Evolutionary conservation across 2,329 filamentous ascomycete genomes (phyloP).

Genomic region (Sporothrix inflata): DNA sequence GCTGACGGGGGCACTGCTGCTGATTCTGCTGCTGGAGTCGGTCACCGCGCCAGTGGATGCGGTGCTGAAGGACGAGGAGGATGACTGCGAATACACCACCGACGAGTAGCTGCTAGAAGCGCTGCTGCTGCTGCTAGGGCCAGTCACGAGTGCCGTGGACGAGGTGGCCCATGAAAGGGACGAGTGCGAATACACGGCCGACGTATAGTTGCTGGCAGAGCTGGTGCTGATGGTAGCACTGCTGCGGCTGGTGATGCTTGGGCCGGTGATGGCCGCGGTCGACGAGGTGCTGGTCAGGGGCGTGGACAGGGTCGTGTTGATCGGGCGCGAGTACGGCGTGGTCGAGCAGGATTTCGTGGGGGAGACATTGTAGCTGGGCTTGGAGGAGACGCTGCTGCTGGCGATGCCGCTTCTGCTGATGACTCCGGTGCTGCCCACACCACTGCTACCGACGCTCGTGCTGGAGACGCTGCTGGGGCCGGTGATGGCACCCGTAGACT

Average conservation of each 20-base stretch:
- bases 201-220: slow-evolving; percentile 17
- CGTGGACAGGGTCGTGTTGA: slow-evolving; percentile 5
- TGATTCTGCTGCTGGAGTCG: not conserved
- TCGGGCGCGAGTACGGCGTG: not conserved
- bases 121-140: slow-evolving; percentile 2
- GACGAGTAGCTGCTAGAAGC: not conserved
- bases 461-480: not conserved
- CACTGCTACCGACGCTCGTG: not conserved
- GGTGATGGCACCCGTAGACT: slow-evolving; percentile 22
- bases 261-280: slow-evolving; percentile 3
- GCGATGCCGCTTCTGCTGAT: not conserved
- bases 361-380: not conserved
- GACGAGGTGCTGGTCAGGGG: slow-evolving; percentile 17
- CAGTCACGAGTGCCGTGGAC: not conserved
- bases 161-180: not conserved
- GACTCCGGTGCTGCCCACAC: not conserved
- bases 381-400: not conserved
- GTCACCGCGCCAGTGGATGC: not conserved
- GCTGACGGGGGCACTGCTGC: not conserved
- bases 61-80: not conserved
- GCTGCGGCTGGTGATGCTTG: not conserved
- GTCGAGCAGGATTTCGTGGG: not conserved
- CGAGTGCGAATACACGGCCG: slow-evolving; percentile 24
- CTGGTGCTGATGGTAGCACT: not conserved
- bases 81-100: not conserved